phyloP scores from a whole-genome alignment of 305 asterid genomes.

The Solanum hybrid region DNA sequence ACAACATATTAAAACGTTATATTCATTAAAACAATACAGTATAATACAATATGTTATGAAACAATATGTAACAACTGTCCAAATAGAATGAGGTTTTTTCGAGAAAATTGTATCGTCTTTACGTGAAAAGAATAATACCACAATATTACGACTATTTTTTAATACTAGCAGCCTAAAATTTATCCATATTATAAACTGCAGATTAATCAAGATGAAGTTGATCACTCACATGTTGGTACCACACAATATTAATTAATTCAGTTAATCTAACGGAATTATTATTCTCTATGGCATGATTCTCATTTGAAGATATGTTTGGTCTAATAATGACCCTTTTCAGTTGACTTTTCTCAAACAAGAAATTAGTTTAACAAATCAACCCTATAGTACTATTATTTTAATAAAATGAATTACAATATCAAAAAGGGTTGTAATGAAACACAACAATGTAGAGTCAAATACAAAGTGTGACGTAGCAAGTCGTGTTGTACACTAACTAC shows the following conservation, averaged over 20 bases:
- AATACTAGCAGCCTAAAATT: not conserved
- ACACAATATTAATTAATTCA: not conserved
- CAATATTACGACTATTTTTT: not conserved
- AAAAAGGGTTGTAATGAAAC: not conserved
- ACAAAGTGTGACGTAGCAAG: not conserved
- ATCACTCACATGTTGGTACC: not conserved
- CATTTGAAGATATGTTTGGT: not conserved
- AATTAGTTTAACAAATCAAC: not conserved
- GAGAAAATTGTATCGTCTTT: not conserved
- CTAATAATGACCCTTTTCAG: not conserved
- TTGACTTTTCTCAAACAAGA: not conserved
- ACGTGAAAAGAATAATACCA: not conserved
- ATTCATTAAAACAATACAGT: too few relatives aligned
- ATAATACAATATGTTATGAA: too few relatives aligned
- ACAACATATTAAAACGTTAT: too few relatives aligned
- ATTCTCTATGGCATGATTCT: not conserved
- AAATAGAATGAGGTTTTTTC: not conserved
- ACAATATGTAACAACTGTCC: not conserved
- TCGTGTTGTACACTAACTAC: not conserved
- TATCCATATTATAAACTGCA: not conserved
- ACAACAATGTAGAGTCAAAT: not conserved
- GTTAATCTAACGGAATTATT: not conserved
- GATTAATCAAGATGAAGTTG: not conserved
- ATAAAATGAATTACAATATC: not conserved
- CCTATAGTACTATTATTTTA: not conserved